Evolutionary conservation across 495 filamentous ascomycete genomes (phyloP).

Genomic region (Hypoxylon rickii): DNA sequence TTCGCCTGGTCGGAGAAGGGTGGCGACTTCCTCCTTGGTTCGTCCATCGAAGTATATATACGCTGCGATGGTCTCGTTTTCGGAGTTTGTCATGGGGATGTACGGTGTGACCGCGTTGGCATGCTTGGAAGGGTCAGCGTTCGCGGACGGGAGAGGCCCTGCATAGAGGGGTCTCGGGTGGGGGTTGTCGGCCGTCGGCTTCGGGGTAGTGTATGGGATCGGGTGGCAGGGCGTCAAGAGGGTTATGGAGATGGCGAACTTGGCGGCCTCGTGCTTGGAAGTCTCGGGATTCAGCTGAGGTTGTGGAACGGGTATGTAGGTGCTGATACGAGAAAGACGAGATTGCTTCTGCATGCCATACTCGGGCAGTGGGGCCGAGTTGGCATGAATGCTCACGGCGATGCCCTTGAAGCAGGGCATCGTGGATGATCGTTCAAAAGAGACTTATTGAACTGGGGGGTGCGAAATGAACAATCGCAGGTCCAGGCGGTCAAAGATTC

Average conservation of each 20-base stretch:
- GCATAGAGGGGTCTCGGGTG: slow-evolving; percentile 79
- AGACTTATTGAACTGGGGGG: no score
- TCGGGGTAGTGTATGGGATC: slow-evolving; percentile 87
- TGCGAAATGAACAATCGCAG: no score
- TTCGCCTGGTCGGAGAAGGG: slow-evolving; percentile 86
- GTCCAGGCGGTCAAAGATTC: slow-evolving; percentile 2
- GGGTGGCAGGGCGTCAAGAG: slow-evolving; percentile 85
- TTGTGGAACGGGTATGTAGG: slow-evolving; percentile 93
- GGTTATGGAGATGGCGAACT: slow-evolving; percentile 95
- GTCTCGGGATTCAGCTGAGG: slow-evolving; percentile 73
- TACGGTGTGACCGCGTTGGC: slow-evolving; percentile 77
- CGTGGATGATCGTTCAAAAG: slow-evolving; percentile 27
- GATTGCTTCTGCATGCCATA: slow-evolving; percentile 94
- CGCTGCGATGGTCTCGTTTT: slow-evolving; percentile 95
- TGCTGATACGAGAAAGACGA: slow-evolving; percentile 86
- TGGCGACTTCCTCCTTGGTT: slow-evolving; percentile 95
- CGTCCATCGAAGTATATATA: slow-evolving; percentile 99
- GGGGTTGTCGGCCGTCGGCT: slow-evolving; percentile 70
- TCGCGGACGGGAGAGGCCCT: slow-evolving; percentile 61
- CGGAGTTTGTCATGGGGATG: slow-evolving; percentile 81
- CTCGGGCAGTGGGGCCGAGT: slow-evolving; percentile 84
- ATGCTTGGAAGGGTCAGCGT: slow-evolving; percentile 46
- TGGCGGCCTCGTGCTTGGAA: slow-evolving; percentile 82
- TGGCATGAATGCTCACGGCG: slow-evolving; percentile 93
- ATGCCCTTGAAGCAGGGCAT: slow-evolving; percentile 99